These are phyloP conservation scores for Tribonema minus DNA, from an alignment of 108 stramenopile genomes.

Conservation along the genomic window DNA sequence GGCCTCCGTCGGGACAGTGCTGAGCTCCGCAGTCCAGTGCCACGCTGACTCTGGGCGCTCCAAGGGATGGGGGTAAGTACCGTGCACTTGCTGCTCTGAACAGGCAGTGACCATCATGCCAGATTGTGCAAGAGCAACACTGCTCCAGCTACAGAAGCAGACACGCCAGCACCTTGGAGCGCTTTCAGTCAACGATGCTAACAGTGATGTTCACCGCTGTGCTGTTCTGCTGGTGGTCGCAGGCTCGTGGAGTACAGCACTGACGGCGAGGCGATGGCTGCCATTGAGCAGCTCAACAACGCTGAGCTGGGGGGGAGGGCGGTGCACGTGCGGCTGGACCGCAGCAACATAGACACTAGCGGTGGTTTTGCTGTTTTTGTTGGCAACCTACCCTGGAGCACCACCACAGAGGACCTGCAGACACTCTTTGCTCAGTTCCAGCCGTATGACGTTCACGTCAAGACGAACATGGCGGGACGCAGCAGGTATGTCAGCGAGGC, in stretches of 20 bases:
- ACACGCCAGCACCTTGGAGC: no score
- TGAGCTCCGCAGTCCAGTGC: conserved; percentile 48
- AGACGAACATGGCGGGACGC: conserved; percentile 55
- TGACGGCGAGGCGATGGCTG: conserved; percentile 30
- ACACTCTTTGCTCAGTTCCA: conserved; percentile 31
- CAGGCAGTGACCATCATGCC: no score
- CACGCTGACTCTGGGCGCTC: conserved; percentile 56
- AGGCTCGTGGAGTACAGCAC: conserved; percentile 48
- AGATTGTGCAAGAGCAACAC: no score
- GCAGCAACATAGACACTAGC: conserved; percentile 44
- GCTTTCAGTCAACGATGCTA: neutral
- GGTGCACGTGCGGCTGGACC: conserved; percentile 51
- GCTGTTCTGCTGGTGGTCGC: neutral
- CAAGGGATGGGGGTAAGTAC: conserved; percentile 56
- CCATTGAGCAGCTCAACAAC: conserved; percentile 50
- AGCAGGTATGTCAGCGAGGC: conserved; percentile 1
- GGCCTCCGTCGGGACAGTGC: conserved; percentile 27
- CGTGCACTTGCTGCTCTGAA: neutral
- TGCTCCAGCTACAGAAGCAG: no score
- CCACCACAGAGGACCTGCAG: conserved; percentile 34
- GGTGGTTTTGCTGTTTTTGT: conserved; percentile 49
- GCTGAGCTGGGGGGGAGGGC: conserved; percentile 49
- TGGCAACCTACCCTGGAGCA: conserved; percentile 51
- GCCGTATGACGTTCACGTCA: conserved; percentile 50
- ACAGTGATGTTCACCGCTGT: neutral